These are phyloP conservation scores for Trichaptum fuscoviolaceum DNA, from an alignment of 768 basidiomycete genomes.

Conservation along the genomic window DNA sequence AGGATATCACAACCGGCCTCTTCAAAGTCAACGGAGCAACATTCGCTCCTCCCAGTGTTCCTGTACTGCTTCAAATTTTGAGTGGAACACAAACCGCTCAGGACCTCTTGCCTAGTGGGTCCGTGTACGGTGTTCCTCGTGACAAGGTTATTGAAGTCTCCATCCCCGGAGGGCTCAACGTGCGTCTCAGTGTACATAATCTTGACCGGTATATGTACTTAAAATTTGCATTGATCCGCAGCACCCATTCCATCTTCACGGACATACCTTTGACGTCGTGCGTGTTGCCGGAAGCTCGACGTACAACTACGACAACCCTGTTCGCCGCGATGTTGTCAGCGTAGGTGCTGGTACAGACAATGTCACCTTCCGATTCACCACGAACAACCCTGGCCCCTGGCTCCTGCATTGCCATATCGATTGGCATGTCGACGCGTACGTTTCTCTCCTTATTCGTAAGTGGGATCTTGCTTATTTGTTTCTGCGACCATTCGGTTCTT, in stretches of 20 bases:
- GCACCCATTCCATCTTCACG: constrained; percentile 12
- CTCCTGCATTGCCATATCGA: constrained; percentile 32
- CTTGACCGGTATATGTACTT: too few relatives aligned
- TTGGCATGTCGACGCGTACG: constrained; percentile 39
- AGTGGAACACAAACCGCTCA: constrained; percentile 7
- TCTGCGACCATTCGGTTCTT: constrained; percentile 29
- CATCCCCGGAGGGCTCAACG: constrained; percentile 10
- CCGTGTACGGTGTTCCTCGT: constrained; percentile 2
- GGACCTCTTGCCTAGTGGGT: constrained; percentile 9
- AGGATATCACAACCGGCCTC: not conserved
- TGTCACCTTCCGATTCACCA: constrained; percentile 7
- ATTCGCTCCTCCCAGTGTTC: constrained; percentile 3
- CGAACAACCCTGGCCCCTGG: constrained; percentile 16
- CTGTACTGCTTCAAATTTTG: constrained; percentile 11
- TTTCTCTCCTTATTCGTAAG: constrained; percentile 9
- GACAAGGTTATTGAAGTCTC: constrained; percentile 9
- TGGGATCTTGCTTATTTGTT: constrained; percentile 6
- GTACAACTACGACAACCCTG: constrained; percentile 6
- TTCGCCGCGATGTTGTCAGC: constrained; percentile 5
- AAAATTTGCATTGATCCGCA: too few relatives aligned
- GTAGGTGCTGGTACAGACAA: constrained; percentile 10
- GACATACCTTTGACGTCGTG: constrained; percentile 6
- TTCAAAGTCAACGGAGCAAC: not conserved
- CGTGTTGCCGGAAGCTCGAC: not conserved
- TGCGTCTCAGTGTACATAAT: constrained; percentile 1